These are phyloP conservation scores for Microbotryum scabiosae DNA, from an alignment of 1,284 basidiomycete species.

Conservation along the genomic window DNA sequence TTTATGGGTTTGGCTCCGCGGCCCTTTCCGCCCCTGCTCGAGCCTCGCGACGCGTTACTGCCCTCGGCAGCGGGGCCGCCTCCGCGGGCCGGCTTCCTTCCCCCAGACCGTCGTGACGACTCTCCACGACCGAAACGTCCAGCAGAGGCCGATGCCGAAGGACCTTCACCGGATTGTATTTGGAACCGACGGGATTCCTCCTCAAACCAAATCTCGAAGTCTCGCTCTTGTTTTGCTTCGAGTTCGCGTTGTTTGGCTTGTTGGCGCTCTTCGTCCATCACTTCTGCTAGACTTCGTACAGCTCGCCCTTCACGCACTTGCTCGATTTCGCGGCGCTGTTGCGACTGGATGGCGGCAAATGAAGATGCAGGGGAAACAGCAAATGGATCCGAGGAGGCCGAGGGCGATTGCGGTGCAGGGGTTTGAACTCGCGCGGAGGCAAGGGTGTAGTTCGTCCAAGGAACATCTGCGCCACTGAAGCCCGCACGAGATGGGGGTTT, in stretches of 20 bases:
- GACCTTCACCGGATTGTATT: no score
- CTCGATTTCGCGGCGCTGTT: constrained; percentile 54
- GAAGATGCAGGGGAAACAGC: constrained; percentile 43
- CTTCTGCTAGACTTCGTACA: constrained; percentile 29
- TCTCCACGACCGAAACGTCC: no score
- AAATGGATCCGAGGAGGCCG: constrained; percentile 36
- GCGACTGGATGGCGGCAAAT: constrained; percentile 70
- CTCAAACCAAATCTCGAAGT: constrained; percentile 35
- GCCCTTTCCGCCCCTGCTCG: no score
- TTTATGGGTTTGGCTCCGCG: no score
- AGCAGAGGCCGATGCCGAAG: no score
- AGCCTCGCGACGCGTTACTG: no score
- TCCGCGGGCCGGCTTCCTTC: no score
- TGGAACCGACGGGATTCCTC: constrained; percentile 19
- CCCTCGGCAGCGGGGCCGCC: no score
- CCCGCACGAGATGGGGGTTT: constrained; percentile 25
- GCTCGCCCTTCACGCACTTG: constrained; percentile 31
- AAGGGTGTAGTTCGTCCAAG: constrained; percentile 33
- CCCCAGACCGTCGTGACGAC: no score
- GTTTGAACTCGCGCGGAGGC: constrained; percentile 30
- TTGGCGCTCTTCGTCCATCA: constrained; percentile 33
- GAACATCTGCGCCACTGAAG: constrained; percentile 31
- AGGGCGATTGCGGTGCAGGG: constrained; percentile 31
- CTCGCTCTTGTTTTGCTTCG: constrained; percentile 23
- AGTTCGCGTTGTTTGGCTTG: constrained; percentile 7